Base-by-base conservation (phyloP, 106 monocot species). In the Acorus calamus region DNA sequence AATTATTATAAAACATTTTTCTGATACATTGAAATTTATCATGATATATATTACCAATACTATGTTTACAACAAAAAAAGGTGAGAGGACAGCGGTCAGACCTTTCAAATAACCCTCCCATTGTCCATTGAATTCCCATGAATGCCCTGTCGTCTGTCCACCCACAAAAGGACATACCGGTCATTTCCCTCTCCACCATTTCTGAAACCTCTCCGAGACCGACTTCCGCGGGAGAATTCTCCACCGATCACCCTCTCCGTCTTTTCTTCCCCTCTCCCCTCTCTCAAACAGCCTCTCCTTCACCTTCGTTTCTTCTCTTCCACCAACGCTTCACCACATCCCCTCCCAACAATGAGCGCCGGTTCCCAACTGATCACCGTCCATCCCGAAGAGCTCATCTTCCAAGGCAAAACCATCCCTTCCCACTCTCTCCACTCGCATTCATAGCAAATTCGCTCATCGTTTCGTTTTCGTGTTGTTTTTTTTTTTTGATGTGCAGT, bases 381-480 rank as follows among this genome's bases (percentile, higher is more conserved):
- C 55, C 46, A 73, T 42, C 88, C 88, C 10, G 88, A 88, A 53
- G 84, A 88, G 57, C 88, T 88, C 75, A 67, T 55, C 46, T 88
- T 88, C 53, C 75, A 76, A 73, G 61, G 88, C 84, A 73, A 64
- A 66, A 28, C 11, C 28, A 14, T 55, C 3, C 4, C 3, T 6
- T 28, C 7, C 11, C n/a, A 1, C n/a, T 69, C 4, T 5, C 11
- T 8, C 43, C 13, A 45, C 14, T 60, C 44, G 28, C 28, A 28
- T 28, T 28, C 28, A 28, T 28, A 28, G 28, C 28, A 28, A 28
- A 28, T 28, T 28, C 28, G 28, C 28, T 61, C 6, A 4, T 4
- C 10, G 3, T 60, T 50, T 8, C 66, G 28, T 12, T 64, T n/a
- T 60, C 77, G 12, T 50, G 7, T 49, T n/a, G n/a, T n/a, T n/a